A percentile compares a stretch with the other conserved stretches of the same genome.
These are phyloP conservation scores for Colletotrichum eremochloae DNA, from an alignment of 2,329 filamentous ascomycete species.

Conservation along the genomic window DNA sequence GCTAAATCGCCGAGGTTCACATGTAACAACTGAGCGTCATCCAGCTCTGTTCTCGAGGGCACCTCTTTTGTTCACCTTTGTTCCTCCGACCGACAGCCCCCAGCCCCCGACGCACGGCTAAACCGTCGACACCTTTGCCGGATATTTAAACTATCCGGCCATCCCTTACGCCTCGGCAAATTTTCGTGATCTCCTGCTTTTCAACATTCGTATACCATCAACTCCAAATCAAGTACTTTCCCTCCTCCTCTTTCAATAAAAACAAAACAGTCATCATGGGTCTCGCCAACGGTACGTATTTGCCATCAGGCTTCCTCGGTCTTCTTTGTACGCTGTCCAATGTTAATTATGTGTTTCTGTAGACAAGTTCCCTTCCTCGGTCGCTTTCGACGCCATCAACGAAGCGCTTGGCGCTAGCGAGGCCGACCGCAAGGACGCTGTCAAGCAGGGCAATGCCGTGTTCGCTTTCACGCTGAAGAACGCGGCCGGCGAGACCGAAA, in stretches of 20 bases:
- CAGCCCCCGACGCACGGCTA: conserved; percentile 36
- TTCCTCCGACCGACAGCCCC: conserved; percentile 33
- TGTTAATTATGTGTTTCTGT: conserved; percentile 24
- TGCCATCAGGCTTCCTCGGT: background rate
- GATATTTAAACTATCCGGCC: conserved; percentile 38
- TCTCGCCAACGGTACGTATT: conserved; percentile 76
- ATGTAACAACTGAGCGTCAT: conserved; percentile 43
- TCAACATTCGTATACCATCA: background rate
- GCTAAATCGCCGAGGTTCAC: conserved; percentile 43
- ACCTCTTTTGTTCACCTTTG: background rate
- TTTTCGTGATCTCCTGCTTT: conserved; percentile 15
- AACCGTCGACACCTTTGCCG: conserved; percentile 26
- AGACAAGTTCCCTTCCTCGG: conserved; percentile 91
- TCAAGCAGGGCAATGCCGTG: conserved; percentile 88
- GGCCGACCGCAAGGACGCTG: conserved; percentile 84
- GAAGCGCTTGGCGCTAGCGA: conserved; percentile 75
- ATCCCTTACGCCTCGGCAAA: conserved; percentile 24
- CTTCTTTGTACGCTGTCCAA: background rate
- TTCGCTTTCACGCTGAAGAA: conserved; percentile 97
- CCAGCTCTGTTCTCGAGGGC: conserved; percentile 1
- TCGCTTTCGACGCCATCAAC: conserved; percentile 91
- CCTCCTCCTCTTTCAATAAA: background rate
- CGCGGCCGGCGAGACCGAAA: conserved; percentile 79
- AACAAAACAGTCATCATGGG: conserved; percentile 66
- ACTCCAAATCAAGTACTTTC: conserved; percentile 1